Base-by-base conservation (phyloP, 1,139 yeast genomes). In the Yamadazyma kanchanaburiensis region DNA sequence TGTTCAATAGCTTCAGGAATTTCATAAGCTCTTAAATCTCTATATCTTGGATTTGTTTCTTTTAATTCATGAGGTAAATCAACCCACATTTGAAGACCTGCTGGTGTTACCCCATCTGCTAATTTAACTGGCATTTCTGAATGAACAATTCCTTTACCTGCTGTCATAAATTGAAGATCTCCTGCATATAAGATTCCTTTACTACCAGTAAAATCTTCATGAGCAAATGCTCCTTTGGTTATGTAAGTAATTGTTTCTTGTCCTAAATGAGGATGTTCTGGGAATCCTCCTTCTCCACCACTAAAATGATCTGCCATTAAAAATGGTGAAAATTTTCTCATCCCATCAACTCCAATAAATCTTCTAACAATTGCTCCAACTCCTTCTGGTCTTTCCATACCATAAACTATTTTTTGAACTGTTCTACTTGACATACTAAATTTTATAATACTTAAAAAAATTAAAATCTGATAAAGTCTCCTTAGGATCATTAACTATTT, bases 161-260 rank as follows among this genome's bases (percentile, higher is more conserved):
- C 96, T 34, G 96, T 88, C 95, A 88, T 88, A 53, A 88, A 87
- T 60, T 88, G 96, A 44, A 88, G 64, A 52, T 88, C 96, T 30
- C 96, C 96, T 14, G 88, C 80, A 36, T 77, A 74, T 33, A 88
- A 63, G 13, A 86, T 69, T 32, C 96, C 96, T 34, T 74, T 71
- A 21, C 81, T 66, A 1, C 96, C 96, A 3, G 95, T 85, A 62
- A 87, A 86, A 55, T 88, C 96, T 55, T 86, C 95, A 55, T 88
- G 96, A 17, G 94, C 91, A 58, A 88, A 65, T 35, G 77, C 79
- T 28, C 96, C 96, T 33, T 76, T 68, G 37, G 80, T 58, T 34
- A 88, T 62, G 46, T 80, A 76, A 3, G 95, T 82, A 38, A 88
- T 77, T 17, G 96, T 88, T 56, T 86, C 95, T 58, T 85, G 94